phyloP scores from a whole-genome alignment of 306 rosid genomes.

The Ormosia emarginata region DNA sequence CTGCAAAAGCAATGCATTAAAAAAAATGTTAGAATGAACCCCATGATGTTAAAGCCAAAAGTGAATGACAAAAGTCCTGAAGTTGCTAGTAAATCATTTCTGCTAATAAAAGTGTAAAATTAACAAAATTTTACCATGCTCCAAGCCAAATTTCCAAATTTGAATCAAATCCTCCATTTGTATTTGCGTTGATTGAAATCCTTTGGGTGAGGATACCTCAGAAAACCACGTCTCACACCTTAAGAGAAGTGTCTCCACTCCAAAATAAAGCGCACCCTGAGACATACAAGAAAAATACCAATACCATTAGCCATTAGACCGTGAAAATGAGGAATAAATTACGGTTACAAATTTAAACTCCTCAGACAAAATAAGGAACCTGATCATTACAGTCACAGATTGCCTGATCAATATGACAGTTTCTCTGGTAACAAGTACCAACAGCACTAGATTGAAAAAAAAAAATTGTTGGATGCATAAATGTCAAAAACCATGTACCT shows the following conservation, averaged over 20 bases:
- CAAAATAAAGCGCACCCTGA: conserved; percentile 85
- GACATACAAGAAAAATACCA: conserved; percentile 19
- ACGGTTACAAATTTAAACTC: not conserved
- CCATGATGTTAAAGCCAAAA: not conserved
- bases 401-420: conserved; percentile 4
- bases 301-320: not conserved
- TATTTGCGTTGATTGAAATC: conserved; percentile 30
- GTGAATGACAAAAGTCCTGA: not conserved
- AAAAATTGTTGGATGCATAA: not conserved
- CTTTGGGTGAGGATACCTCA: conserved; percentile 37
- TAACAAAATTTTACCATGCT: conserved; percentile 44
- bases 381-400: not conserved
- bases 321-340: not conserved
- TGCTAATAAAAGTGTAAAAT: not conserved
- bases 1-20: conserved; percentile 47
- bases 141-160: conserved; percentile 62
- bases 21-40: conserved; percentile 31
- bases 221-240: conserved; percentile 68
- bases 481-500: conserved; percentile 41
- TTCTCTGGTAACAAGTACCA: not conserved
- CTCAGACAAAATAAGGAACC: not conserved
- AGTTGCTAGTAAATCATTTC: not conserved
- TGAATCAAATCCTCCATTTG: conserved; percentile 54
- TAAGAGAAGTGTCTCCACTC: conserved; percentile 60
- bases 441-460: not conserved